phyloP scores from a whole-genome alignment of 2,329 filamentous ascomycete species.

The Aspergillus amoenus region DNA sequence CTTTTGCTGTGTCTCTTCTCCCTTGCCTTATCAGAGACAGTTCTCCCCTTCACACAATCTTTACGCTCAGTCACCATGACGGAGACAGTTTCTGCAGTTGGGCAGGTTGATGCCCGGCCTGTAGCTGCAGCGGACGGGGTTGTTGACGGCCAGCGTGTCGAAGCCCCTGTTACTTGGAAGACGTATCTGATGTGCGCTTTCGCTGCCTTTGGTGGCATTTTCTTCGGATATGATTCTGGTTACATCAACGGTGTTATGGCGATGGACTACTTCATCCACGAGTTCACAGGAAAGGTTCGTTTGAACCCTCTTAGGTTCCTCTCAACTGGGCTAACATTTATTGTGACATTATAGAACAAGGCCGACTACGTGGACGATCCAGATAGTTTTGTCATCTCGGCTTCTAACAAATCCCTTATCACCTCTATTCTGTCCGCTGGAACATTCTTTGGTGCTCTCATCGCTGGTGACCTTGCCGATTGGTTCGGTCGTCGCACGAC shows the following conservation, averaged over 20 bases:
- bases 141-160: conserved; percentile 54
- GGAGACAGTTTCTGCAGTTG: background rate
- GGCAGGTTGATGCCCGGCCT: background rate
- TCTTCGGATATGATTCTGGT: conserved; percentile 61
- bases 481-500: conserved; percentile 65
- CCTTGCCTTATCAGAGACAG: background rate
- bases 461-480: conserved; percentile 76
- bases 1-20: background rate
- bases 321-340: background rate
- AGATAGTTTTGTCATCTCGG: conserved; percentile 43
- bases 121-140: conserved; percentile 36
- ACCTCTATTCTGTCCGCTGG: conserved; percentile 74
- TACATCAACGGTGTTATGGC: conserved; percentile 55
- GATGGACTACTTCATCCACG: conserved; percentile 50
- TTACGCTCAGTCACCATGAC: background rate
- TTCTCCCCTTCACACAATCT: background rate
- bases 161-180: conserved; percentile 59
- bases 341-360: conserved; percentile 17
- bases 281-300: conserved; percentile 36
- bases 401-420: conserved; percentile 60
- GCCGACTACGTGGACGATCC: conserved; percentile 26
- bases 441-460: conserved; percentile 76
- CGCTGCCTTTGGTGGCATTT: conserved; percentile 60
- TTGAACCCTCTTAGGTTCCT: background rate
- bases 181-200: conserved; percentile 63